Percentiles rank a stretch among this genome's conserved stretches.
Evolutionary conservation across 441 rosid species (phyloP).

Genomic region (Raphanus hybrid): DNA sequence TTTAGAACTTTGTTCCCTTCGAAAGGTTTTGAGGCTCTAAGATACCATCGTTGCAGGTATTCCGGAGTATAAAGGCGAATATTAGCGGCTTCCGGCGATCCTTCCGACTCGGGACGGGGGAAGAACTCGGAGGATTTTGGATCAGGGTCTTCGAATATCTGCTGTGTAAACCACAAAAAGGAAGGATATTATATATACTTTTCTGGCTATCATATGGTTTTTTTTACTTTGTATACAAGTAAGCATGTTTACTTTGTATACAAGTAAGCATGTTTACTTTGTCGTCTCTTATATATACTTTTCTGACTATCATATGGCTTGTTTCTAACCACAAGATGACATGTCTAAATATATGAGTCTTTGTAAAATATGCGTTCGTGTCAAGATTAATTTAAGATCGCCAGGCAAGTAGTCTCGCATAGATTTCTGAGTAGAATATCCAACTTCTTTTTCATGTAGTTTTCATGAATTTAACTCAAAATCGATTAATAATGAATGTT

Average conservation of each 20-base stretch:
- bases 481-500: neutral
- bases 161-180: neutral
- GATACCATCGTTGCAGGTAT: neutral
- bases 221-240: no score
- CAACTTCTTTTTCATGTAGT: neutral
- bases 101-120: neutral
- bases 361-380: neutral
- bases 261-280: neutral
- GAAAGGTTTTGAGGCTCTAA: neutral
- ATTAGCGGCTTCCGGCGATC: neutral
- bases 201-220: neutral
- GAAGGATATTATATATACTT: neutral
- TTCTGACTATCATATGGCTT: neutral
- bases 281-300: neutral
- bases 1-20: neutral
- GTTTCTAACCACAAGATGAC: neutral
- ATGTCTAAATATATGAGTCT: neutral
- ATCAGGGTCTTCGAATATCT: neutral
- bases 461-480: neutral
- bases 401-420: neutral
- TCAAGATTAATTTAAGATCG: neutral
- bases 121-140: neutral
- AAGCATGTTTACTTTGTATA: neutral
- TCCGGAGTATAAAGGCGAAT: neutral
- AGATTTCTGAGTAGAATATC: neutral